Conservation (phyloP, 2,329 filamentous ascomycete species). For the Dothistroma septosporum region DNA sequence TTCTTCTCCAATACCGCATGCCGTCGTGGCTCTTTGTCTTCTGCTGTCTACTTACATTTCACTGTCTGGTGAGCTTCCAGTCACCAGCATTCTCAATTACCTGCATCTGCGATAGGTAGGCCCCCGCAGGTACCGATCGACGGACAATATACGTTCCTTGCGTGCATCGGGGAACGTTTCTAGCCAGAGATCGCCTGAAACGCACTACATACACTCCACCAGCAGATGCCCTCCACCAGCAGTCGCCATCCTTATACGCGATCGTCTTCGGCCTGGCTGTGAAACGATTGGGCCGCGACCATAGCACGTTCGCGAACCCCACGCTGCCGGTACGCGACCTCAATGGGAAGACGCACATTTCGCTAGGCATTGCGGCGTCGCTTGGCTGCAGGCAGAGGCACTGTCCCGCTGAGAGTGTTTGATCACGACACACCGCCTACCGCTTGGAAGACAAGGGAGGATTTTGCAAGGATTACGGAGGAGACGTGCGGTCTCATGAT, state of each 20-base stretch:
- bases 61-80: not conserved
- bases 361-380: slow-evolving; percentile 13
- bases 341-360: slow-evolving; percentile 11
- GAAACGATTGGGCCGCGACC: not conserved
- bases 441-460: not conserved
- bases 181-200: not conserved
- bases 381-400: slow-evolving; percentile 12
- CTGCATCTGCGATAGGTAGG: not conserved
- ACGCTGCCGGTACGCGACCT: not conserved
- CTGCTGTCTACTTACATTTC: not conserved
- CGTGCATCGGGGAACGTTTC: not conserved
- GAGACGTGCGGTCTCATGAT: slow-evolving; percentile 5
- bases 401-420: slow-evolving; percentile 10
- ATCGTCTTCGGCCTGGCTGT: not conserved
- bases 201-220: too few relatives aligned
- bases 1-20: not conserved
- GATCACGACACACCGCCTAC: slow-evolving; percentile 9
- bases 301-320: not conserved
- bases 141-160: not conserved
- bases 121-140: not conserved
- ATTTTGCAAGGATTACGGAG: not conserved
- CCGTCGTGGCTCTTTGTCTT: not conserved
- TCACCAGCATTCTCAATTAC: not conserved
- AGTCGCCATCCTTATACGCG: not conserved
- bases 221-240: not conserved